These are phyloP conservation scores for Chenopodium album DNA, from an alignment of 148 eudicot species.

Conservation along the genomic window DNA sequence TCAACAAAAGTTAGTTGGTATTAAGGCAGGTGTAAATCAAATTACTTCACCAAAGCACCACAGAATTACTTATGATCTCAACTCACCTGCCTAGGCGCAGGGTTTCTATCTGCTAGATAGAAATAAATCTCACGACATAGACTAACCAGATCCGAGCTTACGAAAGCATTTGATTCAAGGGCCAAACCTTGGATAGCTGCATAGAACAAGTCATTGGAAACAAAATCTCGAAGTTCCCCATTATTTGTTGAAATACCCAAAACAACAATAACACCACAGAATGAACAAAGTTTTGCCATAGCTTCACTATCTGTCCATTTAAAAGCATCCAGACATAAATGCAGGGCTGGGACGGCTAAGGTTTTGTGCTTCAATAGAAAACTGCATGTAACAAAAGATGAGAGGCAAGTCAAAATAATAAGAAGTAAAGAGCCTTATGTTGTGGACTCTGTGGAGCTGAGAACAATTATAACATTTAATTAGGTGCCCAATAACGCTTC, in stretches of 20 bases:
- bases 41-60: neutral
- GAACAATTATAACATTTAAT: slow-evolving; percentile 7
- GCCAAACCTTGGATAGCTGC: slow-evolving; percentile 82
- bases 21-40: neutral
- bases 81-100: slow-evolving; percentile 89
- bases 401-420: neutral
- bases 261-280: slow-evolving; percentile 64
- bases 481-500: neutral
- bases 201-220: slow-evolving; percentile 77
- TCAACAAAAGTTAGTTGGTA: neutral
- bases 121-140: slow-evolving; percentile 84
- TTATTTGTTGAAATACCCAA: slow-evolving; percentile 59
- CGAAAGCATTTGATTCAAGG: slow-evolving; percentile 78
- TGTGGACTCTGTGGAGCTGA: neutral
- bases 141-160: slow-evolving; percentile 70
- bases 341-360: slow-evolving; percentile 77
- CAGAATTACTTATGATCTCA: neutral
- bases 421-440: slow-evolving; percentile 2
- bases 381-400: slow-evolving; percentile 39
- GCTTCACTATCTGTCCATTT: slow-evolving; percentile 92
- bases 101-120: slow-evolving; percentile 69
- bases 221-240: slow-evolving; percentile 76
- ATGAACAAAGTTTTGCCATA: slow-evolving; percentile 61
- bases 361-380: slow-evolving; percentile 62
- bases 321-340: slow-evolving; percentile 72